phyloP scores from a whole-genome alignment of 352 stramenopile species.

The Phytopythium aichiense region DNA sequence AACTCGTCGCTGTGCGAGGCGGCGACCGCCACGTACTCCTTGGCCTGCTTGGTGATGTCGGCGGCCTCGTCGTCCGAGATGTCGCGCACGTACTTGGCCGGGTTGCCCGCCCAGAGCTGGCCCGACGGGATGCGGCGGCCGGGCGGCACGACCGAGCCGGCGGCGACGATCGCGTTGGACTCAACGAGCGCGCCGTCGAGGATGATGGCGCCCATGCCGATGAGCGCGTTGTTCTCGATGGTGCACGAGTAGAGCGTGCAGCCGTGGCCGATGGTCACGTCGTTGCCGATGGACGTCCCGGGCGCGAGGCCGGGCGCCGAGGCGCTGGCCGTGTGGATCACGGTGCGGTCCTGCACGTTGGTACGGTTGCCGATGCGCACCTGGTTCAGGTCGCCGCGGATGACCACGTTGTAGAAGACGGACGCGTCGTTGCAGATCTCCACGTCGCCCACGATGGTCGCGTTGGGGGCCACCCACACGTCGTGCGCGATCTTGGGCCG shows the following conservation, averaged over 20 bases:
- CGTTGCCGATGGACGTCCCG: constrained; percentile 92
- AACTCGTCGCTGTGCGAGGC: constrained; percentile 89
- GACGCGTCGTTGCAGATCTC: constrained; percentile 93
- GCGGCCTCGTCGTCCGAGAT: constrained; percentile 92
- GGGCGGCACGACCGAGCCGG: constrained; percentile 91
- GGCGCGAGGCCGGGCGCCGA: constrained; percentile 70
- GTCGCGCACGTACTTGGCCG: constrained; percentile 92
- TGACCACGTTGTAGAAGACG: constrained; percentile 96
- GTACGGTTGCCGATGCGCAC: constrained; percentile 94
- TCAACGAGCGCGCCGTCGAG: constrained; percentile 91
- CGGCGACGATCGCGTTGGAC: constrained; percentile 93
- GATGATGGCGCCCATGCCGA: constrained; percentile 95
- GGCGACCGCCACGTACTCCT: constrained; percentile 82
- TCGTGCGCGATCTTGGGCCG: constrained; percentile 86
- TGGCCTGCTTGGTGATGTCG: constrained; percentile 83
- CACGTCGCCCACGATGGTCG: constrained; percentile 95
- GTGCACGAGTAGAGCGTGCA: constrained; percentile 96
- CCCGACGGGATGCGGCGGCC: constrained; percentile 86
- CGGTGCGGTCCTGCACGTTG: constrained; percentile 96
- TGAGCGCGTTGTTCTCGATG: constrained; percentile 95
- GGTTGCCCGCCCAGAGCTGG: constrained; percentile 96
- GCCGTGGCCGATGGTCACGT: constrained; percentile 94
- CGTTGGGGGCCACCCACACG: constrained; percentile 95
- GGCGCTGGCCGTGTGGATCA: constrained; percentile 91
- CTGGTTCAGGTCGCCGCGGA: constrained; percentile 91